Conservation (phyloP, 805 yeast genomes). For the Zygoascus biomembranicola region DNA sequence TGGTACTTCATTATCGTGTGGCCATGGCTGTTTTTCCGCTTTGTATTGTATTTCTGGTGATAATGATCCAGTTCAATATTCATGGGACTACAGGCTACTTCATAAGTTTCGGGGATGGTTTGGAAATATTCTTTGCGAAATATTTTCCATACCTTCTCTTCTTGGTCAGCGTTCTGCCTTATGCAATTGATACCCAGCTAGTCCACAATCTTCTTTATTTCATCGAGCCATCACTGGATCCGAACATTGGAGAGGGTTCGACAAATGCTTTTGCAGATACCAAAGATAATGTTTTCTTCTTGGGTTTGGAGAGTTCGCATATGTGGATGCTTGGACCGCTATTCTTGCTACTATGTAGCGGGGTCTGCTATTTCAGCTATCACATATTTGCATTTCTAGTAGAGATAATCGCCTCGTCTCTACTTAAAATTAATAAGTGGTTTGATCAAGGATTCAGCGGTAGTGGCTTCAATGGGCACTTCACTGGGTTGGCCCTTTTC, state of each 20-base stretch:
- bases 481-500: no score
- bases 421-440: background rate
- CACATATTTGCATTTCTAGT: conserved; percentile 11
- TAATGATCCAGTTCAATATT: conserved; percentile 46
- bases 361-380: conserved; percentile 33
- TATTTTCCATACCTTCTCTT: conserved; percentile 22
- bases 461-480: background rate
- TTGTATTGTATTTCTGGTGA: conserved; percentile 42
- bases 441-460: background rate
- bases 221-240: conserved; percentile 43
- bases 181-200: conserved; percentile 27
- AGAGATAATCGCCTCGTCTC: background rate
- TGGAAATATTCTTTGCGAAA: conserved; percentile 31
- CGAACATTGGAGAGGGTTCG: conserved; percentile 14
- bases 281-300: conserved; percentile 42
- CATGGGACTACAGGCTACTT: conserved; percentile 35
- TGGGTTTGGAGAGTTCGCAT: conserved; percentile 55
- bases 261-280: conserved; percentile 10
- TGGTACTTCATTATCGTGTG: conserved; percentile 67
- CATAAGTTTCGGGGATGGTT: conserved; percentile 39
- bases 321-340: conserved; percentile 54
- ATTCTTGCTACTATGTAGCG: conserved; percentile 40
- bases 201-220: conserved; percentile 28
- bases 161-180: conserved; percentile 26
- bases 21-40: conserved; percentile 63